phyloP scores from a whole-genome alignment of 805 yeast species.

The Metschnikowia borealis region DNA sequence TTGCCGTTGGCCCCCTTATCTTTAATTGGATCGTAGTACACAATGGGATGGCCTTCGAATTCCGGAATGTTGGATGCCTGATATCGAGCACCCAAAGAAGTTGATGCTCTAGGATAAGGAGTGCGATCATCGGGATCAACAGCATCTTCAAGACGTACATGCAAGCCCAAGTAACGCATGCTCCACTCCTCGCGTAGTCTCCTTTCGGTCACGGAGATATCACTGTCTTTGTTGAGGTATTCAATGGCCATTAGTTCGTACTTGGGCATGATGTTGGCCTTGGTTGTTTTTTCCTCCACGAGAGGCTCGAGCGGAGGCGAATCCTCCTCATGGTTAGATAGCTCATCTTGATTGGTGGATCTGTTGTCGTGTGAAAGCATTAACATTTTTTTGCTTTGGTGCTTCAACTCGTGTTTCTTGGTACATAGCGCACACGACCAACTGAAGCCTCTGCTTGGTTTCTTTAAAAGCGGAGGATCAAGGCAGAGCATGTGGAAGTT shows the following conservation, averaged over 20 bases:
- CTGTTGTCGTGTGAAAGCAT: conserved; percentile 43
- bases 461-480: conserved; percentile 74
- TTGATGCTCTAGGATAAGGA: conserved; percentile 76
- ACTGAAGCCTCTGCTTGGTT: conserved; percentile 83
- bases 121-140: conserved; percentile 67
- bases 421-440: conserved; percentile 87
- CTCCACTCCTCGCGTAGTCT: conserved; percentile 73
- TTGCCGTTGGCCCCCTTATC: conserved; percentile 5
- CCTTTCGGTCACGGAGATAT: conserved; percentile 41
- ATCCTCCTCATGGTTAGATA: conserved; percentile 9
- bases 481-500: conserved; percentile 78
- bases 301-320: background rate
- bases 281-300: background rate
- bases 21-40: conserved; percentile 52
- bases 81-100: conserved; percentile 68
- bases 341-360: conserved; percentile 35
- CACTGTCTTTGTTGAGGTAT: conserved; percentile 46
- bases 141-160: conserved; percentile 70
- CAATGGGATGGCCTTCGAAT: conserved; percentile 57
- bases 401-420: conserved; percentile 48
- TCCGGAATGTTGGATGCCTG: conserved; percentile 66
- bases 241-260: conserved; percentile 56
- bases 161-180: conserved; percentile 73
- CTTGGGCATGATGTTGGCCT: conserved; percentile 35
- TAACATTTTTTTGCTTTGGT: conserved; percentile 34